These are phyloP conservation scores for Geotrichum europaeum DNA, from an alignment of 1,139 yeast species.

Conservation along the genomic window DNA sequence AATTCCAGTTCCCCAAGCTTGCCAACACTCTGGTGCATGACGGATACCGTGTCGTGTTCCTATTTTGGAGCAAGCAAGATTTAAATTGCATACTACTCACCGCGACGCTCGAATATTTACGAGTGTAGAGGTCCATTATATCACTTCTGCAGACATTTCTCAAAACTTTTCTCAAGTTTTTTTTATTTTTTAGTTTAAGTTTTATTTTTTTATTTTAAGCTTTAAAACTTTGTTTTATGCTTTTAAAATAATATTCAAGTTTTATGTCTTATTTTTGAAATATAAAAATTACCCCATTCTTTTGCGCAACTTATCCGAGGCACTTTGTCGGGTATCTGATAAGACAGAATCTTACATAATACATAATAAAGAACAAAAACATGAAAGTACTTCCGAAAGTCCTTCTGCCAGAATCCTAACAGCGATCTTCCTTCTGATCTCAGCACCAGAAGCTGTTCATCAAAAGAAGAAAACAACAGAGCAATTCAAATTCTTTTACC, in stretches of 20 bases:
- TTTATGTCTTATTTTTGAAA: background rate
- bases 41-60: constrained; percentile 51
- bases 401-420: background rate
- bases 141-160: background rate
- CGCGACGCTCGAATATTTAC: constrained; percentile 42
- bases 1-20: constrained; percentile 41
- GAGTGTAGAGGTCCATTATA: constrained; percentile 51
- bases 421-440: background rate
- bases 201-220: background rate
- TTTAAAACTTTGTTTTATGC: background rate
- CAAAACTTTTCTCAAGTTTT: background rate
- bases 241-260: too few relatives aligned
- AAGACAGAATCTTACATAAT: background rate
- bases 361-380: background rate
- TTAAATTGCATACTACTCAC: constrained; percentile 64
- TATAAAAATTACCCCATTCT: background rate
- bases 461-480: background rate
- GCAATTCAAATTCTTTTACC: background rate
- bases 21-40: constrained; percentile 93
- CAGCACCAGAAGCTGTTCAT: background rate
- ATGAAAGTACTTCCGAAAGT: background rate
- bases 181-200: background rate
- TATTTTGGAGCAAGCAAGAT: constrained; percentile 96
- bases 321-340: background rate
- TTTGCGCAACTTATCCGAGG: background rate